Evolutionary conservation across 164 flowering plant species (phyloP).

Genomic region (Berberis thunbergii): DNA sequence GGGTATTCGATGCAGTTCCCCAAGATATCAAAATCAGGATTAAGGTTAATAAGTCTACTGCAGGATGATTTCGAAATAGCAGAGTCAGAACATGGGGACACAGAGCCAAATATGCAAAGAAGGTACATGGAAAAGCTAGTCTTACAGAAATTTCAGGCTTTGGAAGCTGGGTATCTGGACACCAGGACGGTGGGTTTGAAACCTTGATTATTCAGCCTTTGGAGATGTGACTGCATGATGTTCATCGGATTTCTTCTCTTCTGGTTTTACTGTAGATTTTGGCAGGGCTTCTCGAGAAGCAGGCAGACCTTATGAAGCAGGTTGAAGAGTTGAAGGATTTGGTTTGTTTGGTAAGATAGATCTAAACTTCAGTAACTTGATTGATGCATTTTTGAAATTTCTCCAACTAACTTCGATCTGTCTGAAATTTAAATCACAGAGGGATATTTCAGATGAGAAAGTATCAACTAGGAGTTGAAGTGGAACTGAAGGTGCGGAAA

Average conservation of each 20-base stretch:
- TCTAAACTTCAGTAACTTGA: background rate
- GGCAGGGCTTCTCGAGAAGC: slow-evolving; percentile 13
- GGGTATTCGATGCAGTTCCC: background rate
- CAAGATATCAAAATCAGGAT: background rate
- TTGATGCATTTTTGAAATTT: slow-evolving; percentile 1
- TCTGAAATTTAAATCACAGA: slow-evolving; percentile 5
- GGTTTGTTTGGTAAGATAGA: slow-evolving; percentile 7
- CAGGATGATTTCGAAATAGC: slow-evolving; percentile 11
- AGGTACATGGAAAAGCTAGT: slow-evolving; percentile 7
- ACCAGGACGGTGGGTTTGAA: slow-evolving; percentile 29
- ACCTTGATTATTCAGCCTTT: slow-evolving; percentile 6
- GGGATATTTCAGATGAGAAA: slow-evolving; percentile 6
- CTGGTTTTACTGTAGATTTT: slow-evolving; percentile 22
- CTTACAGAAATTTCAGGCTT: slow-evolving; percentile 22
- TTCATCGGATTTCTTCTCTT: background rate
- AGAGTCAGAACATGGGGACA: background rate
- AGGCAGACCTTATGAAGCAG: slow-evolving; percentile 24
- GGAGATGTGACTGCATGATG: background rate
- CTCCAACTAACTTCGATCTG: slow-evolving; percentile 1
- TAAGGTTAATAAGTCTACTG: slow-evolving; percentile 4
- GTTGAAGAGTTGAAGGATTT: slow-evolving; percentile 27
- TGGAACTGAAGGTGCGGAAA: no score
- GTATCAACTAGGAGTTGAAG: background rate
- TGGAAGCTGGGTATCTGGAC: slow-evolving; percentile 32
- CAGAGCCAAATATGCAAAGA: slow-evolving; percentile 6